Base-by-base conservation (phyloP, 2,329 filamentous ascomycete species). In the Beauveria pseudobassiana region DNA sequence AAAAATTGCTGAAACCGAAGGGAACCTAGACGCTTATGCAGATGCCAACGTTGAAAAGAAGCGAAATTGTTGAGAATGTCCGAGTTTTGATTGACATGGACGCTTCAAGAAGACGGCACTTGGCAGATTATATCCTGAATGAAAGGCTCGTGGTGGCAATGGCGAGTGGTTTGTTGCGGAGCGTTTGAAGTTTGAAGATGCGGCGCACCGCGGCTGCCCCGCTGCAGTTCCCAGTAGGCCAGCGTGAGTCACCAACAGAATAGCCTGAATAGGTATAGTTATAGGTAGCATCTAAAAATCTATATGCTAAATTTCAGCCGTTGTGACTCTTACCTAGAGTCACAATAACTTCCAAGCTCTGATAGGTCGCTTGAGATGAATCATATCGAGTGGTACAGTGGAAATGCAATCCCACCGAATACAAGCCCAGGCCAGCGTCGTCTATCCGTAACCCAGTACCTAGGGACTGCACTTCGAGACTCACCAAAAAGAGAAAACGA, bases 341-440 rank as follows among this genome's bases (percentile, higher is more conserved):
- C 57, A 60, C 14, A 38, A 8, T 18, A 34, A 4, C 20, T 22
- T 4, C 4, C 4, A 18, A 26, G 26, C 22, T 26, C 48, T 60
- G 40, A 60, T 60, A 60, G 57, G 57, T 53, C 34, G 20, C 40
- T 26, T 4, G 20, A 53, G 26, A 60, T 60, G 57, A 60, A 52
- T 60, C 57, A 60, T 60, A 38, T 45, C 14, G 18, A 18, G 1
- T 5, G 20, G 3, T 9, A 5, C 6, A 24, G 3, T 16, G 20
- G 12, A 9, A 28, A 16, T 40, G 18, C 14, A 38, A 40, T 40
- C 1, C 42, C 26, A 46, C n/a, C 5, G 2, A 28, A 12, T 38
- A 38, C 12, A 38, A 38, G 30, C 10, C 34, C 12, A 10, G 12
- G 34, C 14, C 34, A 14, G 34, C 34, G 34, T 38, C 12, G 34